These are phyloP conservation scores for Phylloporus sp. DNA, from an alignment of 768 basidiomycete species.

Conservation along the genomic window DNA sequence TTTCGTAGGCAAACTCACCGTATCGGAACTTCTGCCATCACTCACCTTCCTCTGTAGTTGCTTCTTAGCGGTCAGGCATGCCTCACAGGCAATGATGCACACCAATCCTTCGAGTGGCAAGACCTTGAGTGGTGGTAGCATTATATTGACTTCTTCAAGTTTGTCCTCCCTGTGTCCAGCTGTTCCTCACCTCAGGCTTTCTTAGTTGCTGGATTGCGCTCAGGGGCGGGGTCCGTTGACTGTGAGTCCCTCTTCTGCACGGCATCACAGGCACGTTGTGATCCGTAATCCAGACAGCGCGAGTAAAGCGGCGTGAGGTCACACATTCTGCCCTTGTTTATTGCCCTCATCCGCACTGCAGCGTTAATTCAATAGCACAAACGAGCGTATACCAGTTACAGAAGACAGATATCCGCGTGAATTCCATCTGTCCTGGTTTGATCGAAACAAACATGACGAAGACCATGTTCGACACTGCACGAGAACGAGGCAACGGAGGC, in stretches of 20 bases:
- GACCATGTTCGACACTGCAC: constrained; percentile 72
- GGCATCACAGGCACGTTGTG: background rate
- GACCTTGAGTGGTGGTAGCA: constrained; percentile 67
- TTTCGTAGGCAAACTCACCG: constrained; percentile 43
- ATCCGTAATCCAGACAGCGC: constrained; percentile 64
- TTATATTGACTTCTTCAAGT: constrained; percentile 86
- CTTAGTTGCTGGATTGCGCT: constrained; percentile 78
- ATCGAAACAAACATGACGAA: constrained; percentile 93
- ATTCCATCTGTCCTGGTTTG: constrained; percentile 85
- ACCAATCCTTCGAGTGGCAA: constrained; percentile 68
- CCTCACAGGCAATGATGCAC: constrained; percentile 75
- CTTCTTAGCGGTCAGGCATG: constrained; percentile 87
- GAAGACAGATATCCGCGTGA: constrained; percentile 82
- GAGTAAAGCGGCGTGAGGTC: constrained; percentile 83
- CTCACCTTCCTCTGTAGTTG: constrained; percentile 45
- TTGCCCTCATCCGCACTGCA: constrained; percentile 28
- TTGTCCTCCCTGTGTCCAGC: constrained; percentile 20
- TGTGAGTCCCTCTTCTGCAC: constrained; percentile 46
- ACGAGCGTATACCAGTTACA: constrained; percentile 77
- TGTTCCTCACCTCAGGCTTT: background rate
- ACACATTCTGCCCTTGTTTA: background rate
- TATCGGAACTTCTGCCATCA: background rate
- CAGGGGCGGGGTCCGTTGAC: constrained; percentile 77
- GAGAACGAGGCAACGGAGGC: constrained; percentile 62
- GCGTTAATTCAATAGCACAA: constrained; percentile 86